Evolutionary conservation across 2,329 filamentous ascomycete genomes (phyloP), one percentile per base, ranked within the genome.

Genomic region (Aspergillus fructus): DNA sequence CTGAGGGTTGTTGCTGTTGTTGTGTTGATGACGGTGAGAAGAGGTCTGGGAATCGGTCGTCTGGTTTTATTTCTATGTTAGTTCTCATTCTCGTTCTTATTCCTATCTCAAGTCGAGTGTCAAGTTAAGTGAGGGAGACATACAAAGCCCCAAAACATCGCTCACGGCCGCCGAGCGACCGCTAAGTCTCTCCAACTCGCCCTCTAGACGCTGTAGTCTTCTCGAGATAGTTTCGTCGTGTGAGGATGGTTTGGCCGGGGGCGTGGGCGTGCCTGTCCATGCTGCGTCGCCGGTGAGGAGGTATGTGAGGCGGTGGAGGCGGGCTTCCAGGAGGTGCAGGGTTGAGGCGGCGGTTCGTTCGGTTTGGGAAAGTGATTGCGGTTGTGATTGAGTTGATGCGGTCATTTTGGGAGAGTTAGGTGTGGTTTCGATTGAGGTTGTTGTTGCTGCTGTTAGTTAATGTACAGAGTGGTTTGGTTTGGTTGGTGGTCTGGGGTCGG

Each of bases 101-200:
- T 24, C 3, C 23, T 24, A 48, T 19, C 19, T 19, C 45, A 49
- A 7, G 39, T 53, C 17, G 45, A 15, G 37, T 27, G n/a, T 19
- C 19, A 23, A 23, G 23, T 23, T 27, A 56, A n/a, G 33, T 33
- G 52, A 13, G 42, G 51, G 21, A 15, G 47, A 55, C 9, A 24
- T 66, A 80, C 78, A 74, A 21, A 80, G 68, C 48, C 69, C 68
- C 23, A 80, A 65, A 39, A 80, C 66, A 54, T 79, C 75, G 27
- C 71, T 67, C 4, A 79, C 72, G 6, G 73, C 72, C 11, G 73
- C 72, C 4, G 74, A 74, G 21, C 62, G 68, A 17, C 64, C 67
- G 45, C 72, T 72, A 12, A 81, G 65, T n/a, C 64, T 69, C 45
- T 67, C 68, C 30, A 81, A 62, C 13, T 73, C 70, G 30, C 62